Percentiles rank a stretch among this genome's conserved stretches.
These are phyloP conservation scores for Lumnitzera littorea DNA, from an alignment of 345 rosid genomes.

Conservation along the genomic window DNA sequence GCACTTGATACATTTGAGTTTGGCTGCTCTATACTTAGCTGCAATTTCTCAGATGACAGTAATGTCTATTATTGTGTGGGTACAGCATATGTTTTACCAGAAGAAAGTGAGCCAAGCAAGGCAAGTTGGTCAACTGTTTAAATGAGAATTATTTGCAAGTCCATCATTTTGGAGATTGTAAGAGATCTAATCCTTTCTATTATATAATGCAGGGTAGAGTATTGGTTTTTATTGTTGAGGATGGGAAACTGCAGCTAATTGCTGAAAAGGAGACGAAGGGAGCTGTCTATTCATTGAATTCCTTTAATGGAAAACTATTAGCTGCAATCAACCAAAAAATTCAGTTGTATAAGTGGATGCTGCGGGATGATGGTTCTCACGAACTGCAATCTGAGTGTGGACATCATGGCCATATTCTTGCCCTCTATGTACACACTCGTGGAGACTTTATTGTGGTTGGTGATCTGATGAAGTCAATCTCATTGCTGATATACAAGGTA, in stretches of 20 bases:
- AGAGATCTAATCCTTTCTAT: background rate
- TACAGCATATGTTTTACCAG: conserved; percentile 88
- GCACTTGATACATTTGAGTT: conserved; percentile 79
- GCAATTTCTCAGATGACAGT: conserved; percentile 72
- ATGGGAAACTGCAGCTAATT: conserved; percentile 77
- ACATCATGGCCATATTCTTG: conserved; percentile 86
- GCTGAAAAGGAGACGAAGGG: conserved; percentile 95
- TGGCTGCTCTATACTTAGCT: conserved; percentile 90
- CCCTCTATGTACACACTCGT: conserved; percentile 84
- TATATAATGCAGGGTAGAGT: conserved; percentile 61
- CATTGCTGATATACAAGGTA: conserved; percentile 86
- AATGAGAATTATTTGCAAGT: too few species aligned
- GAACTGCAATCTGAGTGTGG: conserved; percentile 91
- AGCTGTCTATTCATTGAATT: conserved; percentile 74
- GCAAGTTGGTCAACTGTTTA: conserved; percentile 24
- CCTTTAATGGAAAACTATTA: conserved; percentile 86
- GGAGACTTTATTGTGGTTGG: conserved; percentile 96
- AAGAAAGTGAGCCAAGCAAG: conserved; percentile 86
- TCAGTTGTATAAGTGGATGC: conserved; percentile 92
- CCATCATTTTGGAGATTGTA: background rate
- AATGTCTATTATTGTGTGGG: conserved; percentile 89
- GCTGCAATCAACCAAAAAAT: conserved; percentile 92
- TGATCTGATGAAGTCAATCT: conserved; percentile 90
- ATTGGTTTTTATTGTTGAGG: conserved; percentile 79
- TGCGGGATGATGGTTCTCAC: conserved; percentile 74